A percentile compares a stretch with the other conserved stretches of the same genome.
Conservation (phyloP, 2,329 filamentous ascomycete species). For the Macrophomina phaseolina region DNA sequence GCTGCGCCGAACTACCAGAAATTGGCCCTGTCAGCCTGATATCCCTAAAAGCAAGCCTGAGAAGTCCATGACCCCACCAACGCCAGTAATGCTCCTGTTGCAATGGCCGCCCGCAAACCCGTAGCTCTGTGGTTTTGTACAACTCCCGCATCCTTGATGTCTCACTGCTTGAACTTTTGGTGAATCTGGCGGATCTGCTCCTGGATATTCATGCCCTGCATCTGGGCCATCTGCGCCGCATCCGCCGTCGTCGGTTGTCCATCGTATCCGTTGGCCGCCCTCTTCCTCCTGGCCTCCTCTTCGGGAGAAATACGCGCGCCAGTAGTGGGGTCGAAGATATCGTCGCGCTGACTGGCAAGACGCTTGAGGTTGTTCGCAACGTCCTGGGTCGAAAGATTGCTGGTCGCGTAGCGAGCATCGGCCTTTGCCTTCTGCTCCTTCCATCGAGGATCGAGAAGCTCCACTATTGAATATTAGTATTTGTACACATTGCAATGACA, state of each 20-base stretch:
- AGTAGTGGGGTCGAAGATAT: conserved; percentile 80
- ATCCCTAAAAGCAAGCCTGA: conserved; percentile 25
- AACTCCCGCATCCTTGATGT: background rate
- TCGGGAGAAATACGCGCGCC: conserved; percentile 71
- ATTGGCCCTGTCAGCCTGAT: conserved; percentile 25
- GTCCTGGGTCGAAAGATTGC: conserved; percentile 83
- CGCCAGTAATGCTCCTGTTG: conserved; percentile 15
- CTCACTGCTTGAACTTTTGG: conserved; percentile 52
- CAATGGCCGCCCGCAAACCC: conserved; percentile 14
- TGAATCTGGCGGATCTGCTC: conserved; percentile 79
- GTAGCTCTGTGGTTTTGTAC: conserved; percentile 15
- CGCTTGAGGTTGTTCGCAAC: conserved; percentile 95
- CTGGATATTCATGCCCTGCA: conserved; percentile 70
- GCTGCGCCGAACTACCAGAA: conserved; percentile 21
- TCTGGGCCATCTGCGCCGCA: conserved; percentile 58
- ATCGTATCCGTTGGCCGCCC: conserved; percentile 71
- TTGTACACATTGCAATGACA: background rate
- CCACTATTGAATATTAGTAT: conserved; percentile 61
- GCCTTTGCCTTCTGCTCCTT: conserved; percentile 93
- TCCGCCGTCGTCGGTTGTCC: conserved; percentile 66
- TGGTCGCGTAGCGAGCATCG: conserved; percentile 81
- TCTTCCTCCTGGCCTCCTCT: conserved; percentile 75
- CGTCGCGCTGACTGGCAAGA: conserved; percentile 84
- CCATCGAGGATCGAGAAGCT: conserved; percentile 91
- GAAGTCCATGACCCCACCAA: conserved; percentile 23